Evolutionary conservation across 1,284 basidiomycete genomes (phyloP).

Genomic region (Cutaneotrichosporon cavernicola): DNA sequence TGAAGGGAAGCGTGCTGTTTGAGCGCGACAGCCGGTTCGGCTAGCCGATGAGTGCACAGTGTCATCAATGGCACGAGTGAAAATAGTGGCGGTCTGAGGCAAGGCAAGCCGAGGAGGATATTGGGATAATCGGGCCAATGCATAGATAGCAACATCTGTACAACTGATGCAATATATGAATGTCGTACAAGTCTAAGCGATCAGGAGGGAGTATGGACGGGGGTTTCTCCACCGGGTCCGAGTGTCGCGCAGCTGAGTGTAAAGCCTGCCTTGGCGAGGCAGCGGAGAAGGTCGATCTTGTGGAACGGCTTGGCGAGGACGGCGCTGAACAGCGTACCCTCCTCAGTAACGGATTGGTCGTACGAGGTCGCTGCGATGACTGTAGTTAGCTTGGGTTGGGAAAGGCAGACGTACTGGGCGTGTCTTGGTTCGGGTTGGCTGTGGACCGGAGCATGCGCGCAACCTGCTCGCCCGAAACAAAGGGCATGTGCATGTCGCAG

Average conservation of each 20-base stretch:
- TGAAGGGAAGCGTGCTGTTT: too few species aligned
- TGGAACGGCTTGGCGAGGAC: constrained; percentile 83
- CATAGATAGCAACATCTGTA: too few species aligned
- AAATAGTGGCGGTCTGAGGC: too few species aligned
- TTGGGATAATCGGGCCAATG: too few species aligned
- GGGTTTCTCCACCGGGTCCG: neutral
- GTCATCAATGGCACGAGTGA: too few species aligned
- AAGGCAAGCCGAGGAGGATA: too few species aligned
- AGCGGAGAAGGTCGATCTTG: constrained; percentile 72
- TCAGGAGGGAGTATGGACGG: too few species aligned
- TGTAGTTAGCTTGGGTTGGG: constrained; percentile 15
- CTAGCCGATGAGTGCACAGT: too few species aligned
- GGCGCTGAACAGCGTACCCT: constrained; percentile 77
- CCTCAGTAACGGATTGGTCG: constrained; percentile 68
- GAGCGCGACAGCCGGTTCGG: too few species aligned
- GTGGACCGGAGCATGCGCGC: constrained; percentile 54
- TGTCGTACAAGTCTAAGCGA: too few species aligned
- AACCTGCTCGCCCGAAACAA: constrained; percentile 52
- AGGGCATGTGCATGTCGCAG: constrained; percentile 54
- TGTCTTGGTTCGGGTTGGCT: constrained; percentile 52
- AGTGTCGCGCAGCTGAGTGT: neutral
- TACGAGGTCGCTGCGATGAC: constrained; percentile 60
- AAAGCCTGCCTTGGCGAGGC: constrained; percentile 83
- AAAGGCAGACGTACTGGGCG: constrained; percentile 44
- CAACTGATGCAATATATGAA: too few species aligned